phyloP scores from a whole-genome alignment of 495 filamentous ascomycete genomes.

The Geopyxis carbonaria region DNA sequence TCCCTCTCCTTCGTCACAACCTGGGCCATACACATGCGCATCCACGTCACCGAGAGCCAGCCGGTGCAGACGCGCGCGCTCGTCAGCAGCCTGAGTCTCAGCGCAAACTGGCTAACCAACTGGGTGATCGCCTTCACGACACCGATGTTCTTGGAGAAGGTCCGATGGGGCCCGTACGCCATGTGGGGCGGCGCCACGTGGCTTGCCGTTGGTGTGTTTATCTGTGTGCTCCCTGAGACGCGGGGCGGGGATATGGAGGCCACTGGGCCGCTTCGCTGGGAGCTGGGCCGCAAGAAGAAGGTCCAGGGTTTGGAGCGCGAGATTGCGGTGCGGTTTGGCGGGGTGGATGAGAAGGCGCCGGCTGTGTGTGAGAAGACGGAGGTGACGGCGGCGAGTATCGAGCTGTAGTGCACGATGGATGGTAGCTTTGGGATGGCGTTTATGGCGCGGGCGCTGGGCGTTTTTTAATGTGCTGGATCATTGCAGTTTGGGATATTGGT shows the following conservation, averaged over 20 bases:
- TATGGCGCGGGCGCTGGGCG: no score
- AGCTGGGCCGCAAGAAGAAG: no score
- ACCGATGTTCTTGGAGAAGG: conserved; percentile 39
- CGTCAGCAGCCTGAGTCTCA: conserved; percentile 12
- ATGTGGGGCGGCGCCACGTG: conserved; percentile 10
- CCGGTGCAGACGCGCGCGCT: conserved; percentile 11
- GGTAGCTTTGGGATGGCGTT: no score
- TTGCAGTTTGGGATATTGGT: no score
- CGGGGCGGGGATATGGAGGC: neutral
- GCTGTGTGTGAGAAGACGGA: no score
- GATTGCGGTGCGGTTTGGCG: no score
- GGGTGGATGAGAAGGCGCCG: no score
- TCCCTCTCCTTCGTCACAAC: conserved; percentile 29
- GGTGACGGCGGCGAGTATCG: no score
- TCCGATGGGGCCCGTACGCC: conserved; percentile 11
- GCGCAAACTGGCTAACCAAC: conserved; percentile 28
- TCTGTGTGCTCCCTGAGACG: neutral
- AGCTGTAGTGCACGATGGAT: no score
- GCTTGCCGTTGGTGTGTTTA: conserved; percentile 9
- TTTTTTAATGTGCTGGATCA: no score
- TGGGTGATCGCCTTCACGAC: conserved; percentile 48
- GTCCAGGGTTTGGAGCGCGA: no score
- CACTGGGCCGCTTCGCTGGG: no score
- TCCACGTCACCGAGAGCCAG: conserved; percentile 31
- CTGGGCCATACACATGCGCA: conserved; percentile 33